A percentile compares a stretch with the other conserved stretches of the same genome.
These are phyloP conservation scores for Oidium heveae DNA, from an alignment of 2,329 filamentous ascomycete species.

Conservation along the genomic window DNA sequence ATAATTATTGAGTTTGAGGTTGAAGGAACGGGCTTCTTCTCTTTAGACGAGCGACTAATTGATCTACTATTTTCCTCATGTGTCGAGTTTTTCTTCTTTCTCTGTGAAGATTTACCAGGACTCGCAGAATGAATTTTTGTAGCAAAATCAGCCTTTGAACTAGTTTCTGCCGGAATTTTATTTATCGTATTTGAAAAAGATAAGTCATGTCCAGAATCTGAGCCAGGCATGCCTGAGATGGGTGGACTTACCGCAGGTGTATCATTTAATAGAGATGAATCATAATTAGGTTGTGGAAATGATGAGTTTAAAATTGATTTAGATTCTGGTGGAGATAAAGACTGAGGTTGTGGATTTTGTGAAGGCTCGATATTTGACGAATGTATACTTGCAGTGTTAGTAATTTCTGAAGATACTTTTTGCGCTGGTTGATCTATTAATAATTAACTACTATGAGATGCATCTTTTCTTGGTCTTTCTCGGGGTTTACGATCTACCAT, in stretches of 20 bases:
- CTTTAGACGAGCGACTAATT: too few species aligned
- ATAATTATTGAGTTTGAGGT: not conserved
- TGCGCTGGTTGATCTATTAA: too few species aligned
- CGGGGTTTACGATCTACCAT: not conserved
- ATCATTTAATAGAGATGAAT: not conserved
- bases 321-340: not conserved
- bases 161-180: not conserved
- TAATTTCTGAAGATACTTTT: too few species aligned
- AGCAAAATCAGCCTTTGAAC: not conserved
- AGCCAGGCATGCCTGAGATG: not conserved
- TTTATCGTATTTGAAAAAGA: not conserved
- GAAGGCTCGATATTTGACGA: not conserved
- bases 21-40: too few species aligned
- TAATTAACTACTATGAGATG: not conserved
- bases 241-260: not conserved
- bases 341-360: not conserved
- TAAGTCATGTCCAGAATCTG: not conserved
- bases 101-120: not conserved
- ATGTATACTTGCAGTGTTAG: not conserved
- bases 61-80: not conserved
- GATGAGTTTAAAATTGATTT: not conserved
- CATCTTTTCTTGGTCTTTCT: not conserved
- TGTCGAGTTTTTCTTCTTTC: not conserved
- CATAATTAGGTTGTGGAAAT: not conserved
- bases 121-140: not conserved